A percentile compares a stretch with the other conserved stretches of the same genome.
These are phyloP conservation scores for Phoenix dactylifera DNA, from an alignment of 176 grass and related monocot genomes.

Conservation along the genomic window DNA sequence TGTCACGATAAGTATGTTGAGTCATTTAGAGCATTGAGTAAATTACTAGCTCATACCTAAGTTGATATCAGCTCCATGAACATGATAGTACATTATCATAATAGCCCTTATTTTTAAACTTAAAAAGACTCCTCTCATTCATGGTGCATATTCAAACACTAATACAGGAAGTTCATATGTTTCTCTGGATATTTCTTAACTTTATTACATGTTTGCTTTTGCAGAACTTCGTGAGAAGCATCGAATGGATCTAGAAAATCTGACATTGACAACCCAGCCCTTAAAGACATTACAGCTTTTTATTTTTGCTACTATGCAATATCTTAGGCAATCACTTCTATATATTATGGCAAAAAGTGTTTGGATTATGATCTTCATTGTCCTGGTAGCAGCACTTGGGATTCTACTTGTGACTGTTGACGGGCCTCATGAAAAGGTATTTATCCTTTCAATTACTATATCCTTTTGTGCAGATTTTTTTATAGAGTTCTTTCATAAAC, in stretches of 20 bases:
- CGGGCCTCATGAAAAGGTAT: constrained; percentile 66
- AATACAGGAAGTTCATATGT: neutral
- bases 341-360: constrained; percentile 44
- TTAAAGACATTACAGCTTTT: constrained; percentile 63
- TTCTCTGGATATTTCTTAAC: neutral
- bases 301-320: constrained; percentile 48
- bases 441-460: neutral
- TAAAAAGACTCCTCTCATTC: too few relatives aligned
- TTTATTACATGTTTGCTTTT: constrained; percentile 8
- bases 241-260: constrained; percentile 41
- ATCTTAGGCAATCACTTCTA: constrained; percentile 36
- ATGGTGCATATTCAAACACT: too few relatives aligned
- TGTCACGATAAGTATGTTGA: too few relatives aligned
- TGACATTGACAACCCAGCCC: constrained; percentile 64
- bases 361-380: constrained; percentile 38
- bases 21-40: too few relatives aligned
- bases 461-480: too few relatives aligned
- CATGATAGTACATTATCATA: too few relatives aligned
- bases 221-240: constrained; percentile 66
- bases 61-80: too few relatives aligned
- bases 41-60: too few relatives aligned
- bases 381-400: constrained; percentile 26
- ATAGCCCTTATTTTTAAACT: too few relatives aligned
- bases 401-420: constrained; percentile 40
- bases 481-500: too few relatives aligned